These are phyloP conservation scores for Filobasidium uniguttulatum DNA, from an alignment of 1,284 basidiomycete genomes.

Conservation along the genomic window DNA sequence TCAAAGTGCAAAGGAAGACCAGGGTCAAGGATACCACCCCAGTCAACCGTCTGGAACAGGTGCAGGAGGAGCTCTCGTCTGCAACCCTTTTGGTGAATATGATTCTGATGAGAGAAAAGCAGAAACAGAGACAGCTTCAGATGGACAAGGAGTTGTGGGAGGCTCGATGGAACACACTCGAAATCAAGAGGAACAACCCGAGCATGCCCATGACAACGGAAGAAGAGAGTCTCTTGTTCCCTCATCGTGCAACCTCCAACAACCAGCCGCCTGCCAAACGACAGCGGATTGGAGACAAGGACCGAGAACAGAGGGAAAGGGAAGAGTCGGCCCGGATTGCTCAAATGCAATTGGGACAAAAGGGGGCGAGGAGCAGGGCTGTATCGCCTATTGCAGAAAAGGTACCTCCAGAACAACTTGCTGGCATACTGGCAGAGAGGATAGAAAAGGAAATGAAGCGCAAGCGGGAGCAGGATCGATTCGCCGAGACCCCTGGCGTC, in stretches of 20 bases:
- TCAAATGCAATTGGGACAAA: slow-evolving; percentile 13
- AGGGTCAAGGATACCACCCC: slow-evolving; percentile 76
- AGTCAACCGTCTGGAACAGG: slow-evolving; percentile 69
- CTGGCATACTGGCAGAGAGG: slow-evolving; percentile 45
- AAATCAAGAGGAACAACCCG: slow-evolving; percentile 66
- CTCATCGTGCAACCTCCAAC: slow-evolving; percentile 26
- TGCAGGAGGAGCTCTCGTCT: slow-evolving; percentile 60
- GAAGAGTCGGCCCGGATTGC: slow-evolving; percentile 19
- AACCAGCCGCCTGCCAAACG: slow-evolving; percentile 6
- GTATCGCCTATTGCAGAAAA: slow-evolving; percentile 28
- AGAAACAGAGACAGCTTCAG: slow-evolving; percentile 53
- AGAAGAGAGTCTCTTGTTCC: slow-evolving; percentile 18
- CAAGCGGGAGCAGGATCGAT: slow-evolving; percentile 51
- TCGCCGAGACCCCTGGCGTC: slow-evolving; percentile 69
- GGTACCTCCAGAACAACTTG: slow-evolving; percentile 44
- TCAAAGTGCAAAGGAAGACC: slow-evolving; percentile 88
- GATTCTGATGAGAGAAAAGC: slow-evolving; percentile 55
- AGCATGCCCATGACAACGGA: slow-evolving; percentile 43
- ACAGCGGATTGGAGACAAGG: slow-evolving; percentile 10
- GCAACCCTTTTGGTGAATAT: slow-evolving; percentile 59
- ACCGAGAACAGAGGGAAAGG: slow-evolving; percentile 18
- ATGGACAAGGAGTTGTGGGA: slow-evolving; percentile 62
- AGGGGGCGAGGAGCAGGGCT: slow-evolving; percentile 15
- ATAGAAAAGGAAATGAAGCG: slow-evolving; percentile 54
- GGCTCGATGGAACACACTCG: slow-evolving; percentile 56